A percentile compares a stretch with the other conserved stretches of the same genome.
phyloP scores from a whole-genome alignment of 2,329 filamentous ascomycete genomes.

The Pestalotiopsis sp. region DNA sequence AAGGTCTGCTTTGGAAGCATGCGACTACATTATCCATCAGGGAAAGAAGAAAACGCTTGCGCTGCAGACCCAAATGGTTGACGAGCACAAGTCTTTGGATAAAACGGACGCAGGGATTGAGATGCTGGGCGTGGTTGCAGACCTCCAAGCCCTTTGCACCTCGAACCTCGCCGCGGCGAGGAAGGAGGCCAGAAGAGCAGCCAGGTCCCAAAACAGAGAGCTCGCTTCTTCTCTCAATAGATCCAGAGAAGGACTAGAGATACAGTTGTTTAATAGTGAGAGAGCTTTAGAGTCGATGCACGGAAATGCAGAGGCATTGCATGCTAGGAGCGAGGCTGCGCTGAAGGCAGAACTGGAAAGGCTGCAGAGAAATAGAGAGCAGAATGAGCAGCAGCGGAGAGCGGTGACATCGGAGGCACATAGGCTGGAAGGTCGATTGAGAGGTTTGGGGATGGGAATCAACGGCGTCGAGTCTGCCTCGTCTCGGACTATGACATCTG shows the following conservation, averaged over 20 bases:
- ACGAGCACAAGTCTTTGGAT: neutral
- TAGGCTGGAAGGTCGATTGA: neutral
- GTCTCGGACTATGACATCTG: neutral
- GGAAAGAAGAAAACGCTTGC: neutral
- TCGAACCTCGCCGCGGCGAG: neutral
- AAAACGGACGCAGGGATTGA: neutral
- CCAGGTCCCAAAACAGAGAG: neutral
- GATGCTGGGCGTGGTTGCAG: neutral
- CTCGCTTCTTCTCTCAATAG: neutral
- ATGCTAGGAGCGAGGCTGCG: neutral
- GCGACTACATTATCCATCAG: neutral
- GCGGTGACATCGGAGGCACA: neutral
- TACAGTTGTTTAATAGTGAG: neutral
- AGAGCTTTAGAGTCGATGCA: neutral
- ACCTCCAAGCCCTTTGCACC: neutral
- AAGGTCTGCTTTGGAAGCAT: neutral
- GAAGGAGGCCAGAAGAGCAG: neutral
- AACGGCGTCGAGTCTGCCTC: neutral
- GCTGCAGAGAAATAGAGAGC: neutral
- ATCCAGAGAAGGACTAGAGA: neutral
- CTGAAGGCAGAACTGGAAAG: neutral
- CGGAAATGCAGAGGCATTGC: neutral
- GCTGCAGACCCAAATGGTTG: neutral
- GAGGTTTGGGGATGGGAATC: neutral
- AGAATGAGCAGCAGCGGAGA: neutral